A percentile compares a stretch with the other conserved stretches of the same genome.
phyloP scores from a whole-genome alignment of 345 rosid species.

The Eucalyptus urophylla region DNA sequence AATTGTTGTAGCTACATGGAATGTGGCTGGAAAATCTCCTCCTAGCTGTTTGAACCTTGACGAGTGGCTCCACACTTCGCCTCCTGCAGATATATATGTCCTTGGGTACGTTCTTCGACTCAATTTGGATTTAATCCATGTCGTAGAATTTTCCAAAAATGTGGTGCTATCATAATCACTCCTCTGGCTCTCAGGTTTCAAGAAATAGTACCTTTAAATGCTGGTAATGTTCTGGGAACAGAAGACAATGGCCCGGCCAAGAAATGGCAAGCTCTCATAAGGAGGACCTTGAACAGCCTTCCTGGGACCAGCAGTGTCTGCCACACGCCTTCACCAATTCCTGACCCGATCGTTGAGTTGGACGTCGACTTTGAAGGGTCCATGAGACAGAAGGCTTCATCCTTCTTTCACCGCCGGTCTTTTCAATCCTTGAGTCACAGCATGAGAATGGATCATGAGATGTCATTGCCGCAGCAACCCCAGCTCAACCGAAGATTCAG shows the following conservation, averaged over 20 bases:
- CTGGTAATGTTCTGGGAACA: conserved; percentile 93
- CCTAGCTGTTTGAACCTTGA: conserved; percentile 71
- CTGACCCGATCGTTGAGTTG: conserved; percentile 77
- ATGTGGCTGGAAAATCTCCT: conserved; percentile 97
- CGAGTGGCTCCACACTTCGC: conserved; percentile 93
- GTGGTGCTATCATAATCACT: not conserved
- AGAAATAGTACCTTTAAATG: conserved; percentile 96
- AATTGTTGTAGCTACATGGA: conserved; percentile 95
- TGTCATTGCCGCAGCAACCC: conserved; percentile 21
- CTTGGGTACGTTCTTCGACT: conserved; percentile 47
- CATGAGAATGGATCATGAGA: conserved; percentile 49
- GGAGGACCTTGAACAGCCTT: conserved; percentile 79
- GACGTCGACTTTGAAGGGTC: conserved; percentile 85
- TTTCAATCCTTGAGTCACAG: conserved; percentile 69
- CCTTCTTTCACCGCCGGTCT: conserved; percentile 65
- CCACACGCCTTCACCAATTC: conserved; percentile 70
- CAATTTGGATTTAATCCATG: not conserved
- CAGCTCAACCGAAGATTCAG: conserved; percentile 63
- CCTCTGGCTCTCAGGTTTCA: conserved; percentile 50
- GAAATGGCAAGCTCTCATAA: conserved; percentile 84
- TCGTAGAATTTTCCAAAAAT: not conserved
- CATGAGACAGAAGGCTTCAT: conserved; percentile 31
- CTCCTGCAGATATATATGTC: conserved; percentile 93
- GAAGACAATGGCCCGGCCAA: conserved; percentile 94
- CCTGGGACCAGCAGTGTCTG: conserved; percentile 50